Base-by-base conservation (phyloP, 2,329 filamentous ascomycete species). In the Calonectria crousiana region DNA sequence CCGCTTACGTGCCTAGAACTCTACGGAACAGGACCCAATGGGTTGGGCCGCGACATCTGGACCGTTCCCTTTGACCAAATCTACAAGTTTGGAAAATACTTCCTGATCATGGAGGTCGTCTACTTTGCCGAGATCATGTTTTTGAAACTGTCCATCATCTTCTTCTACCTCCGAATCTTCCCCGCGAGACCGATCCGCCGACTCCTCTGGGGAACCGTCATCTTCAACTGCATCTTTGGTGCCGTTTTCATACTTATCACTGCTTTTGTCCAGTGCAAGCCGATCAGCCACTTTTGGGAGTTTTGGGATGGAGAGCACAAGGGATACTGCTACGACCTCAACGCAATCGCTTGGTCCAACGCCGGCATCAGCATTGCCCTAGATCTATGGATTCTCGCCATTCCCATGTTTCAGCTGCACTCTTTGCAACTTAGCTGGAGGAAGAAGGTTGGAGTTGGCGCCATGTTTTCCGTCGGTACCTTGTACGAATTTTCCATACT, bases 91-190 rank as follows among this genome's bases (percentile, higher is more conserved):
- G 79, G 85, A 10, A 82, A 83, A 32, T 85, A 81, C 77, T 86
- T 89, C 28, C 89, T 87, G 76, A 78, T 84, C 71, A 83, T 85
- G 78, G 85, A 86, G 32, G 75, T 83, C 9, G 62, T 89, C 26
- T 90, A 91, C 79, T 89, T 90, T 77, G 69, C 81, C 6, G 82
- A 87, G 16, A 79, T 89, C 18, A 82, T 86, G 3, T 81, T 89
- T 32, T 83, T 89, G 16, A 90, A 91, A 75, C 80, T 89, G 4
- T 86, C 89, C 1, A 83, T 92, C 32, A 82, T 91, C 2, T 84
- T 89, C 77, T 90, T 92, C 80, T 91, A 90, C 77, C 82, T 90
- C 4, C 86, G 88, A 67, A 88, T 92, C 72, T 92, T 92, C 74
- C 88, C 88, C 0, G 78, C 81, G 0, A 73, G 65, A 0, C 72